Evolutionary conservation across 331 rosid genomes (phyloP).

Genomic region (Acacia pycnantha): DNA sequence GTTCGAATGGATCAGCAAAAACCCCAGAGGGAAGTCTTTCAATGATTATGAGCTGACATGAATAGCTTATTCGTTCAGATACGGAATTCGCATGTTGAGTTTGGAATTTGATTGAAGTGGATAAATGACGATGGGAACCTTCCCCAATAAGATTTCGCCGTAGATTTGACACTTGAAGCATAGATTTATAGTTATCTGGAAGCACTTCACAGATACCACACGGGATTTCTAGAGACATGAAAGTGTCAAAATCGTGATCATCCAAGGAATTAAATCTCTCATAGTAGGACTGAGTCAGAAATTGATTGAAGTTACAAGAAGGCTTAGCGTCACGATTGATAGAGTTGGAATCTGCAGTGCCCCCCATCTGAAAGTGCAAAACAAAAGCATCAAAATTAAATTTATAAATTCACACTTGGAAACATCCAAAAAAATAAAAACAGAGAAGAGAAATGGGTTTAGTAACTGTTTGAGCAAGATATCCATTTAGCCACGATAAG

Average conservation of each 20-base stretch:
- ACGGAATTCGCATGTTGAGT: slow-evolving; percentile 20
- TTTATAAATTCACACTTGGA: neutral
- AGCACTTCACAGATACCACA: slow-evolving; percentile 42
- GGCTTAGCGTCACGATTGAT: slow-evolving; percentile 5
- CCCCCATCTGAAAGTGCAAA: slow-evolving; percentile 42
- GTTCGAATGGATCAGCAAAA: slow-evolving; percentile 87
- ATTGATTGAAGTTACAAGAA: slow-evolving; percentile 33
- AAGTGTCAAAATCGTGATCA: slow-evolving; percentile 56
- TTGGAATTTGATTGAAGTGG: slow-evolving; percentile 51
- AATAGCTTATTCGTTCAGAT: slow-evolving; percentile 38
- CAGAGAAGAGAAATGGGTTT: neutral
- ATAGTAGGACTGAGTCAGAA: slow-evolving; percentile 61
- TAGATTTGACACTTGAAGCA: slow-evolving; percentile 39
- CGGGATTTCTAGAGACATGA: slow-evolving; percentile 52
- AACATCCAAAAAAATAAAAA: neutral
- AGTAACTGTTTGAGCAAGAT: neutral
- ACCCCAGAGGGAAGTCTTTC: slow-evolving; percentile 81
- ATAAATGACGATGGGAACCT: slow-evolving; percentile 75
- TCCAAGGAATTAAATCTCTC: slow-evolving; percentile 36
- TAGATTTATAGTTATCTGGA: slow-evolving; percentile 35
- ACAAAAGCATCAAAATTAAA: neutral
- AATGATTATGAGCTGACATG: slow-evolving; percentile 54
- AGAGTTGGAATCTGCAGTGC: slow-evolving; percentile 25
- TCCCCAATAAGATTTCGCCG: slow-evolving; percentile 60
- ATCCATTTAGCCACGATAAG: neutral